phyloP scores from a whole-genome alignment of 208 protist genomes.

The Trypanosoma vivax region DNA sequence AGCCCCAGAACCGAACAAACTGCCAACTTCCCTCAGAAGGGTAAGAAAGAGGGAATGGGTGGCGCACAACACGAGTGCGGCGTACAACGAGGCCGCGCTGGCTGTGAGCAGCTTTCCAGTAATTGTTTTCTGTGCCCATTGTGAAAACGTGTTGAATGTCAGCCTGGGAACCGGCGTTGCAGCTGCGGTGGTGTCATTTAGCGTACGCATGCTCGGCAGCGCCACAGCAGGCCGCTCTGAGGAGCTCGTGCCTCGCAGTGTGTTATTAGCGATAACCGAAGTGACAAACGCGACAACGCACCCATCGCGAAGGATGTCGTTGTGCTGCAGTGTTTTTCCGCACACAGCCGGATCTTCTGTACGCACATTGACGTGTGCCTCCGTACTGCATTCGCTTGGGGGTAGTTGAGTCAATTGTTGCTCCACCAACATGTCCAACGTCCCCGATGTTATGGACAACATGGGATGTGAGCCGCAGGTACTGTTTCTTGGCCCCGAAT shows the following conservation, averaged over 20 bases:
- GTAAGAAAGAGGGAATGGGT: background rate
- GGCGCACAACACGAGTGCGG: background rate
- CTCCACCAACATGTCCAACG: conserved; percentile 41
- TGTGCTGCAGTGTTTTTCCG: conserved; percentile 26
- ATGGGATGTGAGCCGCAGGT: background rate
- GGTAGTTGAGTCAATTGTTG: conserved; percentile 12
- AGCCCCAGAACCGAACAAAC: no score
- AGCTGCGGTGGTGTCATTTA: no score
- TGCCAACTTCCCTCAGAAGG: background rate
- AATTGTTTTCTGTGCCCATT: conserved; percentile 4
- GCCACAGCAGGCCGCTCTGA: no score
- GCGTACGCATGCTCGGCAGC: no score
- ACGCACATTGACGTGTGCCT: conserved; percentile 8
- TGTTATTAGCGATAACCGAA: conserved; percentile 10
- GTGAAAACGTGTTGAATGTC: background rate
- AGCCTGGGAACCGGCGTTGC: no score
- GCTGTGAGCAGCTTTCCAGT: background rate
- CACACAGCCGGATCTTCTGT: conserved; percentile 27
- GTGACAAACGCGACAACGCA: conserved; percentile 25
- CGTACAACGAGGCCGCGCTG: conserved; percentile 8
- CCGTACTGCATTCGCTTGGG: background rate
- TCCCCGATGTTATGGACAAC: conserved; percentile 33
- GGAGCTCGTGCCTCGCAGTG: no score
- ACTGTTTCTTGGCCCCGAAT: background rate
- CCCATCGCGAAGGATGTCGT: conserved; percentile 27